Base-by-base conservation (phyloP, 2,329 filamentous ascomycete species). In the Hymenoscyphus occultus region DNA sequence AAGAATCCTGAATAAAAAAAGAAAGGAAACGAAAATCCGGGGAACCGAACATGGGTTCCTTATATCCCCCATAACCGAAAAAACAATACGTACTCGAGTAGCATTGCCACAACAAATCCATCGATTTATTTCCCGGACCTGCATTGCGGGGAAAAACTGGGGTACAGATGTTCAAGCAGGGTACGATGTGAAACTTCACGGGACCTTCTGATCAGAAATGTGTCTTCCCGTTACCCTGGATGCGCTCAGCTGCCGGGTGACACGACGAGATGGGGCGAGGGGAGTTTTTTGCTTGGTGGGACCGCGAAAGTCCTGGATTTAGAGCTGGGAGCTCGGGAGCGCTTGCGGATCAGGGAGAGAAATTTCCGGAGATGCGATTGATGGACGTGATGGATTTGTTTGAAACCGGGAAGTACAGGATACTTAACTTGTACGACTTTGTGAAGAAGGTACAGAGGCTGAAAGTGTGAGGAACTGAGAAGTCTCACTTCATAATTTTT, bases 171-270 rank as follows among this genome's bases (percentile, higher is more conserved):
- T 35, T 35, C 5, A 19, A 19, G n/a, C 4, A 35, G 32, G 13
- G 45, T 51, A 51, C 19, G 28, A 57, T 35, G 31, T 61, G 59
- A 61, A 61, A 61, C 22, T 57, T 35, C 56, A 57, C 35, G 31
- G 31, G n/a, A 54, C 22, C 48, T 28, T 54, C 19, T 54, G 48
- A 54, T 54, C 48, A 28, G 13, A 51, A 51, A 54, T 10, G 22
- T 28, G 10, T 54, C 48, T 54, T 12, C 48, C 19, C 13, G 12
- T 19, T 54, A 28, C 9, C 48, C 13, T 28, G 48, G n/a, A 51
- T 10, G 19, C 22, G 48, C n/a, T 9, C 22, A 54, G 10, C 48
- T 54, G n/a, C 48, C 22, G 48, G 13, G 19, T 22, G 48, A 54
- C 19, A 54, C 13, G 48, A 28, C 13, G 48, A 54, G 3, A 22